Evolutionary conservation across 805 yeast species (phyloP).

Genomic region (Blastobotrys muscicola): DNA sequence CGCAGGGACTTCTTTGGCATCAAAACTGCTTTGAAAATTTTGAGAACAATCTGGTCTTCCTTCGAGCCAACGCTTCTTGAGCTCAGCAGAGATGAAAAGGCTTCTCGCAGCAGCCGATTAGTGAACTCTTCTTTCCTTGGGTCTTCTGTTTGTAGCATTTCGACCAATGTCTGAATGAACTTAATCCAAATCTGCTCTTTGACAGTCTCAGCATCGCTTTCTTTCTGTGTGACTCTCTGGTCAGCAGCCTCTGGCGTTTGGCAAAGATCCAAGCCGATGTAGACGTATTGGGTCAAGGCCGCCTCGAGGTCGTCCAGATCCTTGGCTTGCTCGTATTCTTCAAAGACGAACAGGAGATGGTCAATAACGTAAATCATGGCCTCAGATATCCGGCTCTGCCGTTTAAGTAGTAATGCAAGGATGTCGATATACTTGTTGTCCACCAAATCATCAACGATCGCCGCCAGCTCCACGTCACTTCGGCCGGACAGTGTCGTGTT

Average conservation of each 20-base stretch:
- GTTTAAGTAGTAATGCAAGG: constrained; percentile 18
- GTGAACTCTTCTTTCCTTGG: constrained; percentile 6
- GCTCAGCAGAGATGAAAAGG: constrained; percentile 22
- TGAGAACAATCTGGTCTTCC: constrained; percentile 29
- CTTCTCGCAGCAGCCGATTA: constrained; percentile 11
- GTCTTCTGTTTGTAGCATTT: constrained; percentile 21
- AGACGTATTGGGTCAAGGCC: constrained; percentile 13
- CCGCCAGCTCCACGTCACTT: constrained; percentile 21
- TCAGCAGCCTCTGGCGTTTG: background rate
- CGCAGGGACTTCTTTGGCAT: constrained; percentile 33
- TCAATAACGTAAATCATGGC: constrained; percentile 25
- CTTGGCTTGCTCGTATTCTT: constrained; percentile 6
- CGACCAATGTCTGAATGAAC: constrained; percentile 33
- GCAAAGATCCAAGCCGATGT: constrained; percentile 19
- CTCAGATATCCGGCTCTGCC: constrained; percentile 19
- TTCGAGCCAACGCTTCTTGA: constrained; percentile 23
- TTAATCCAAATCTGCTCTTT: constrained; percentile 32
- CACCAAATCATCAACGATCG: constrained; percentile 21
- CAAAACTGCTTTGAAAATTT: constrained; percentile 42
- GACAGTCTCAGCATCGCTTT: constrained; percentile 1
- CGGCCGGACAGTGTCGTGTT: constrained; percentile 25
- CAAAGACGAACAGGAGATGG: constrained; percentile 14
- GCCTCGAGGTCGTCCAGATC: constrained; percentile 1
- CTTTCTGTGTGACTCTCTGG: background rate
- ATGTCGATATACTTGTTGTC: constrained; percentile 20